Conservation (phyloP, 1,284 basidiomycete genomes). For the Agaricales sp. region DNA sequence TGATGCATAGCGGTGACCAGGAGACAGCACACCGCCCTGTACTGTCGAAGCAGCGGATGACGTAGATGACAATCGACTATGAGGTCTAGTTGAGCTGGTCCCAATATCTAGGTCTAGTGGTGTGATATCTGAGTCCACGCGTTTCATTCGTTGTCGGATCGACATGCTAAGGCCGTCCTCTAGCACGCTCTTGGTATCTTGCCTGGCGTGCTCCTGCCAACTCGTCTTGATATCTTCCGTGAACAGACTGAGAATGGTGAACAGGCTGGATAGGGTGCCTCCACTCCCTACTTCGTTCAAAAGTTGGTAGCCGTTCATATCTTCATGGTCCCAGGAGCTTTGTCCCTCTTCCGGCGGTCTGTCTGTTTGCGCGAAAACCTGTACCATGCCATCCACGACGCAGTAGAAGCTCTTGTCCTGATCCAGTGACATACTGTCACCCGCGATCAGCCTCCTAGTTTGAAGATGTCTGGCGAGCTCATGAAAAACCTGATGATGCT, state of each 20-base stretch:
- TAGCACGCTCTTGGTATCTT: conserved; percentile 19
- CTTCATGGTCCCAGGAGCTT: conserved; percentile 68
- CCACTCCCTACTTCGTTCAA: conserved; percentile 93
- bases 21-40: conserved; percentile 27
- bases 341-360: conserved; percentile 34
- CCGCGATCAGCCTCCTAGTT: conserved; percentile 84
- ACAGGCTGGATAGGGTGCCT: conserved; percentile 89
- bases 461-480: conserved; percentile 90
- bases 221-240: conserved; percentile 95
- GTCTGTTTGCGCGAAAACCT: conserved; percentile 71
- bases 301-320: conserved; percentile 88
- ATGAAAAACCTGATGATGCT: conserved; percentile 66
- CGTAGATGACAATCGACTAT: conserved; percentile 34
- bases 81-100: conserved; percentile 17
- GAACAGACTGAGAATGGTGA: conserved; percentile 92
- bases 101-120: conserved; percentile 38
- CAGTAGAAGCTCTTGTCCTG: conserved; percentile 93
- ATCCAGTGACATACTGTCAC: conserved; percentile 84
- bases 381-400: conserved; percentile 85
- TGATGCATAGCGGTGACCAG: background rate
- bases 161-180: conserved; percentile 12
- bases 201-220: conserved; percentile 60
- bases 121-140: conserved; percentile 54
- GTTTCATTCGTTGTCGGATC: conserved; percentile 18
- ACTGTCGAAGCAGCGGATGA: conserved; percentile 62